Conservation (phyloP, 169 alveolate species). For the Plasmodium billcollinsi region DNA sequence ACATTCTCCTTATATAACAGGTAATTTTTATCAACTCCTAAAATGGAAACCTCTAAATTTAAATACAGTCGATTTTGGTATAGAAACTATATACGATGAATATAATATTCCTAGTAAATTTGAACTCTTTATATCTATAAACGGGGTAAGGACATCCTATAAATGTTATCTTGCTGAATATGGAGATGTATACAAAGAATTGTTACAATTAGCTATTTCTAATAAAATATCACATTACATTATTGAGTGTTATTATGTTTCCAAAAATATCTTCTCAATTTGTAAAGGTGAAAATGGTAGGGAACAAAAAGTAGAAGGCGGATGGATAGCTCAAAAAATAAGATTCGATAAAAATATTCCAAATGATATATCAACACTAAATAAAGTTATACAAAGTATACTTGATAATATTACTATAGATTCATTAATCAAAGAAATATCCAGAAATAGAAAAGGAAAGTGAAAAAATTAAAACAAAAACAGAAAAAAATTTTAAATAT, state of each 20-base stretch:
- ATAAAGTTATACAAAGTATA: slow-evolving; percentile 87
- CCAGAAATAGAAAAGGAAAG: slow-evolving; percentile 1
- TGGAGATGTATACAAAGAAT: slow-evolving; percentile 88
- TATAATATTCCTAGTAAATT: slow-evolving; percentile 78
- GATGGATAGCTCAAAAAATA: slow-evolving; percentile 93
- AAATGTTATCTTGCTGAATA: slow-evolving; percentile 89
- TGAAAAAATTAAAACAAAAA: neutral
- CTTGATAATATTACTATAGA: slow-evolving; percentile 89
- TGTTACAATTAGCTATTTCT: slow-evolving; percentile 82
- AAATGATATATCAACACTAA: slow-evolving; percentile 85
- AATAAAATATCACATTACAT: slow-evolving; percentile 76
- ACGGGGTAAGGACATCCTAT: slow-evolving; percentile 86
- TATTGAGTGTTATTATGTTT: slow-evolving; percentile 54
- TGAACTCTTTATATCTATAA: slow-evolving; percentile 79
- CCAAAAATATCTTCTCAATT: slow-evolving; percentile 71
- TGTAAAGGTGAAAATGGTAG: slow-evolving; percentile 84
- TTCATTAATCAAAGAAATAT: slow-evolving; percentile 82
- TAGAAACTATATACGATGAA: slow-evolving; percentile 84
- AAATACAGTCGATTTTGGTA: slow-evolving; percentile 94
- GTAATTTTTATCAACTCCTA: slow-evolving; percentile 93
- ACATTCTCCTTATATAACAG: slow-evolving; percentile 93
- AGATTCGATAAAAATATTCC: slow-evolving; percentile 90
- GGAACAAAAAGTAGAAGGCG: slow-evolving; percentile 90
- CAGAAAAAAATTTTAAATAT: neutral
- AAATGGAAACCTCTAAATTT: slow-evolving; percentile 98